phyloP scores from a whole-genome alignment of 1,284 basidiomycete genomes.

The Leccinum holopus region DNA sequence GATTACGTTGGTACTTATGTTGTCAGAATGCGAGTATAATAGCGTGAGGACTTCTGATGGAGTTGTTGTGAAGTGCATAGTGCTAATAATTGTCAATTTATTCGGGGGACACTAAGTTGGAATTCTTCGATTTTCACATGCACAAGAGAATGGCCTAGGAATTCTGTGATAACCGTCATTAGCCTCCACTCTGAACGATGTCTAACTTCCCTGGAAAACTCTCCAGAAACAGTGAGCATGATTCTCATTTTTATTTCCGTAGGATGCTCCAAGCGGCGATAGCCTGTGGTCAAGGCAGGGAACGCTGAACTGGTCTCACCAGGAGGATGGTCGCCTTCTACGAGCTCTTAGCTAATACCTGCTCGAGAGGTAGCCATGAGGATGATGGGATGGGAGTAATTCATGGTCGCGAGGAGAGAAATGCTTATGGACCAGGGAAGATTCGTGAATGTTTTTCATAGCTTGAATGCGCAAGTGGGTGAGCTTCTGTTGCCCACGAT shows the following conservation, averaged over 20 bases:
- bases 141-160: neutral
- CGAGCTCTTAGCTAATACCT: constrained; percentile 48
- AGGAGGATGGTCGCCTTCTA: constrained; percentile 44
- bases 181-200: neutral
- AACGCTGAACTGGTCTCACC: neutral
- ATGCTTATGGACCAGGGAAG: no score
- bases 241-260: neutral
- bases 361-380: no score
- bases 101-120: neutral
- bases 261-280: constrained; percentile 1
- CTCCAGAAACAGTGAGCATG: constrained; percentile 12
- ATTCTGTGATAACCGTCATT: neutral
- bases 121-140: neutral
- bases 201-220: neutral
- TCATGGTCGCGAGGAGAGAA: no score
- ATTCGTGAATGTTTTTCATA: no score
- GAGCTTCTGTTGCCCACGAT: no score
- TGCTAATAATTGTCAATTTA: no score
- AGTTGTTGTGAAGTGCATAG: no score
- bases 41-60: no score
- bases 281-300: neutral
- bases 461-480: no score
- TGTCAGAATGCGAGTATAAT: no score
- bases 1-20: no score
- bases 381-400: no score